Evolutionary conservation across 2,329 filamentous ascomycete genomes (phyloP), one percentile per base, ranked within the genome.

Genomic region (Immersiporthe knoxdaviesiana): DNA sequence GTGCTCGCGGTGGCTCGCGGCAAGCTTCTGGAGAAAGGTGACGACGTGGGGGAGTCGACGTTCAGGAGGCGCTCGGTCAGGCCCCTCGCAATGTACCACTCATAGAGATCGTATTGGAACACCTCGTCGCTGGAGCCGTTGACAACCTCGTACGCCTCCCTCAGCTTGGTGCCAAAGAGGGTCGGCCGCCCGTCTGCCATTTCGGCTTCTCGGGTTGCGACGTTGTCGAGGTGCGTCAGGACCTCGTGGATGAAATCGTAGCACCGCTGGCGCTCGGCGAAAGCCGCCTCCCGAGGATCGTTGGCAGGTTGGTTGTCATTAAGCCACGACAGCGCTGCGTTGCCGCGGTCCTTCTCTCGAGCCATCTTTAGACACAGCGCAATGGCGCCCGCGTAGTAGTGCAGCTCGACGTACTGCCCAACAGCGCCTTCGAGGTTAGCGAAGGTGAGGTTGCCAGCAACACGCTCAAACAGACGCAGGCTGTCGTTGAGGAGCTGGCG

Each of bases 51-150:
- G 88, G 94, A 97, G 68, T 94, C 88, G 65, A 96, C 93, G 47
- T 91, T 89, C 44, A 99, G 87, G 37, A 99, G 87, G 18, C 94
- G 91, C 72, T 97, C 93, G 12, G 89, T 91, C 89, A 92, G 94
- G 24, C 92, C 91, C 77, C 94, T 90, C 66, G 87, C 81, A 73
- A 98, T 90, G 79, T 99, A 99, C 95, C 96, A 99, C 76, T 97
- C 94, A 78, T 97, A 99, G n/a, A 99, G 85, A 75, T 93, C 93
- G 71, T 93, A 97, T 78, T 98, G 91, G 82, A 99, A 99, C 5
- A 97, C 92, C 76, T 97, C 93, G 74, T 99, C 96, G 18, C 91
- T 87, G 0, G 95, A 97, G 69, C 87, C 88, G 76, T 97, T 93
- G 74, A 99, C 94, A 2, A 97, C 92, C 59, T 90, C 88, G 79